These are phyloP conservation scores for Tilletiopsis washingtonensis DNA, from an alignment of 1,284 basidiomycete genomes.

Conservation along the genomic window DNA sequence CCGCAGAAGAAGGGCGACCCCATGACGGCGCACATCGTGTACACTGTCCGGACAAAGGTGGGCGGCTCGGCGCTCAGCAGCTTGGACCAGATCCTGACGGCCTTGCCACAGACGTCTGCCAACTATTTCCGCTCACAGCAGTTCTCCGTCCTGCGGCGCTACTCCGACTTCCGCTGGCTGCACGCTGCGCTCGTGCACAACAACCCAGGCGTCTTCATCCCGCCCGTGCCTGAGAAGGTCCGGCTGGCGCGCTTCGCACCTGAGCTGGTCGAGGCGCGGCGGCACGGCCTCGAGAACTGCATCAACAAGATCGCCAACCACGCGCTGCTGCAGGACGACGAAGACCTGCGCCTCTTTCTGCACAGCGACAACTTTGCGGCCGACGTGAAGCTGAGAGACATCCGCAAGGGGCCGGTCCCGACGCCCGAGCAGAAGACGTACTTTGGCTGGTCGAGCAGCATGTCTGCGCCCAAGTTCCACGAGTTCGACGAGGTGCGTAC, in stretches of 20 bases:
- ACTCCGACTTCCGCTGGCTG: slow-evolving; percentile 95
- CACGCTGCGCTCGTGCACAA: slow-evolving; percentile 81
- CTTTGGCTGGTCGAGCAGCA: slow-evolving; percentile 22
- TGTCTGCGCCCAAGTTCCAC: slow-evolving; percentile 67
- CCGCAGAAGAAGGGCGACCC: slow-evolving; percentile 44
- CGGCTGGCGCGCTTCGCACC: slow-evolving; percentile 56
- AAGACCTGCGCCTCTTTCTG: slow-evolving; percentile 49
- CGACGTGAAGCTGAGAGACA: slow-evolving; percentile 60
- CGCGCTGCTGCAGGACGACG: slow-evolving; percentile 48
- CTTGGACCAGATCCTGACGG: background rate
- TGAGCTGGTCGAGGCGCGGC: slow-evolving; percentile 49
- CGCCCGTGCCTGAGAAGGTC: slow-evolving; percentile 92
- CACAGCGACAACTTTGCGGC: slow-evolving; percentile 48
- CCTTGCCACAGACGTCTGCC: background rate
- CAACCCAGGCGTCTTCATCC: slow-evolving; percentile 94
- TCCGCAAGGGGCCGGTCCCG: slow-evolving; percentile 30
- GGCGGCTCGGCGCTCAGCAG: background rate
- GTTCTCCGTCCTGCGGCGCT: slow-evolving; percentile 73
- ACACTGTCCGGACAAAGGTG: slow-evolving; percentile 50
- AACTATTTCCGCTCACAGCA: slow-evolving; percentile 16
- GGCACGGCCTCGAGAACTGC: slow-evolving; percentile 47
- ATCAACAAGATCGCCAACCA: slow-evolving; percentile 50
- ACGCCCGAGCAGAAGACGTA: slow-evolving; percentile 46
- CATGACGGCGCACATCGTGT: slow-evolving; percentile 43
- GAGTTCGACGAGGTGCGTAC: slow-evolving; percentile 82